Percentiles rank a stretch among this genome's conserved stretches.
phyloP scores from a whole-genome alignment of 768 basidiomycete species.

The Mycena galopus region DNA sequence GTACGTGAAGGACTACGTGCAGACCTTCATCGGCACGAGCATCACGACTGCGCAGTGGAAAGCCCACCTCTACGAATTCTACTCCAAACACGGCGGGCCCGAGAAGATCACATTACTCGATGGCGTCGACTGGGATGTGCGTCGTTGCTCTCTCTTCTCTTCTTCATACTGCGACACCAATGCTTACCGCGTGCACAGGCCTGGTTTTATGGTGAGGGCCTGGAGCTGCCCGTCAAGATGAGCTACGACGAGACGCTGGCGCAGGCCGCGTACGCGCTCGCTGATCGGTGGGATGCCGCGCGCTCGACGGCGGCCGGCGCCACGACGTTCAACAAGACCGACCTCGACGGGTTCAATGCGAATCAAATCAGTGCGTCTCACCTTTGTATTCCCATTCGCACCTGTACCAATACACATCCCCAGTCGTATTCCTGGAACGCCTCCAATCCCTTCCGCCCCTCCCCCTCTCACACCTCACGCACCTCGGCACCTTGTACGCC shows the following conservation, averaged over 20 bases:
- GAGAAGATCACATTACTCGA: slow-evolving; percentile 77
- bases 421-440: slow-evolving; percentile 89
- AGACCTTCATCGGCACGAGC: slow-evolving; percentile 84
- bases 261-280: slow-evolving; percentile 76
- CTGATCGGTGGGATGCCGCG: slow-evolving; percentile 79
- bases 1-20: slow-evolving; percentile 86
- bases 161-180: background rate
- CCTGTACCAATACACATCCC: no score
- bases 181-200: no score
- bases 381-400: background rate
- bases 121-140: slow-evolving; percentile 82
- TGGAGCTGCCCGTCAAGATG: slow-evolving; percentile 78
- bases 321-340: slow-evolving; percentile 68
- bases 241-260: slow-evolving; percentile 83
- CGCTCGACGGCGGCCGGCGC: slow-evolving; percentile 55
- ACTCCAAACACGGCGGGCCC: slow-evolving; percentile 64
- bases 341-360: slow-evolving; percentile 75
- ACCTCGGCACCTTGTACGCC: slow-evolving; percentile 69
- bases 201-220: slow-evolving; percentile 88
- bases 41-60: slow-evolving; percentile 91
- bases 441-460: slow-evolving; percentile 74
- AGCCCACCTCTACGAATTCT: slow-evolving; percentile 81
- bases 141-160: slow-evolving; percentile 38
- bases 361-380: slow-evolving; percentile 77
- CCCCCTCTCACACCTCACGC: slow-evolving; percentile 67